Conservation (phyloP, 352 stramenopile genomes). For the Pythium phragmiticola region DNA sequence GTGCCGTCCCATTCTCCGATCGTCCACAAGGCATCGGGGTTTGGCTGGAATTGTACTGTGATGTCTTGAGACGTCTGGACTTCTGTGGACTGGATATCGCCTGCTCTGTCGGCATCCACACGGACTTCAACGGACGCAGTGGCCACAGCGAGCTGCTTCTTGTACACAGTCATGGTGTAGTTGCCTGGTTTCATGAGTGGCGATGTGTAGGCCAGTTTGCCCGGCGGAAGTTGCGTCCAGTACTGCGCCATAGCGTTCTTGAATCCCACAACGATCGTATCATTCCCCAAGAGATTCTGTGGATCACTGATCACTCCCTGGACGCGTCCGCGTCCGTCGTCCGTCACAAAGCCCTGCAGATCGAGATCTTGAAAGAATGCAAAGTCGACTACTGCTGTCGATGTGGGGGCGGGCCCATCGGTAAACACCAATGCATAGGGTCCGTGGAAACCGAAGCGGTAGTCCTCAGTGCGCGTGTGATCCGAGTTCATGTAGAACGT, state of each 20-base stretch:
- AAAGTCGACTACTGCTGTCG: conserved; percentile 33
- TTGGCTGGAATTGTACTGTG: conserved; percentile 19
- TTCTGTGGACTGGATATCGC: not conserved
- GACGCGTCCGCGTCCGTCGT: conserved; percentile 33
- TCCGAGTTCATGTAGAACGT: conserved; percentile 67
- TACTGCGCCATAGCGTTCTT: conserved; percentile 45
- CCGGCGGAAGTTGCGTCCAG: conserved; percentile 30
- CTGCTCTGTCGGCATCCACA: conserved; percentile 9
- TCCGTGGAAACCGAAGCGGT: conserved; percentile 54
- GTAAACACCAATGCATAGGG: conserved; percentile 49
- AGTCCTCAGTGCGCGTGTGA: conserved; percentile 52
- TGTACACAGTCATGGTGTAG: conserved; percentile 57
- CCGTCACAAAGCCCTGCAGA: conserved; percentile 38
- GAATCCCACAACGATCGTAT: conserved; percentile 34
- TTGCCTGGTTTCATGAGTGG: conserved; percentile 44
- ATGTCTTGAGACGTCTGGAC: conserved; percentile 11
- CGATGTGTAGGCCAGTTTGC: conserved; percentile 32
- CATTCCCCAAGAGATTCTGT: conserved; percentile 28
- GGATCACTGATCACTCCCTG: conserved; percentile 36
- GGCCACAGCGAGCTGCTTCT: conserved; percentile 48
- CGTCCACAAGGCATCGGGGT: conserved; percentile 36
- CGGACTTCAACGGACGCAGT: conserved; percentile 31
- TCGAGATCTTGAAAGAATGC: conserved; percentile 40
- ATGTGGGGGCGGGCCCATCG: conserved; percentile 26
- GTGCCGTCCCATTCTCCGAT: conserved; percentile 57